Evolutionary conservation across 139 green algal genomes (phyloP).

Genomic region (Nannochloris sp.): DNA sequence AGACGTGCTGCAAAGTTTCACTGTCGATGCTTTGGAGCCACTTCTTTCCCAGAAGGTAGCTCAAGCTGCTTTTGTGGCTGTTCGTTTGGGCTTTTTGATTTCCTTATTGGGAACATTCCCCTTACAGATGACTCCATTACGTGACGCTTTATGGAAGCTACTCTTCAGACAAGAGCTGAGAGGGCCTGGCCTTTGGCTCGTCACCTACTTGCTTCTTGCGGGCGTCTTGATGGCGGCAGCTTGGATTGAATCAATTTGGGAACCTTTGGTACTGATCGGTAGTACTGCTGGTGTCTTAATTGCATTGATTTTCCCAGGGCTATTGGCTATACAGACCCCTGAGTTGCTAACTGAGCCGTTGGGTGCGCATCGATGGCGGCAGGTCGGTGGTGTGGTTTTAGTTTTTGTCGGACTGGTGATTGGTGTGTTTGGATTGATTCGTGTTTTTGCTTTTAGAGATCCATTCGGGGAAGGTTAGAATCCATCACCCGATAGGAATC

Average conservation of each 20-base stretch:
- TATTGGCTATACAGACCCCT: constrained; percentile 6
- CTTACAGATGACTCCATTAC: constrained; percentile 16
- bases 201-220: constrained; percentile 11
- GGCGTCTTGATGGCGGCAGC: constrained; percentile 9
- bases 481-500: no score
- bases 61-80: constrained; percentile 16
- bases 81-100: constrained; percentile 18
- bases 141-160: constrained; percentile 18
- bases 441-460: neutral
- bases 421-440: neutral
- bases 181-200: constrained; percentile 9
- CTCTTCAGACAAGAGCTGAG: constrained; percentile 26
- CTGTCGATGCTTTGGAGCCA: constrained; percentile 6
- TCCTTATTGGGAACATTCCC: constrained; percentile 20
- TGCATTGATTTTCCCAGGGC: constrained; percentile 16
- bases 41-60: constrained; percentile 15
- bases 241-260: constrained; percentile 21
- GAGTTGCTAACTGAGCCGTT: constrained; percentile 13
- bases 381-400: neutral
- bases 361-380: neutral
- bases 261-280: constrained; percentile 15
- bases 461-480: no score
- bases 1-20: constrained; percentile 21
- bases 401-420: neutral
- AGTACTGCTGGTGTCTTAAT: constrained; percentile 22